Base-by-base conservation (phyloP, 1,284 basidiomycete species). In the Microbotryum silenes-acaulis region DNA sequence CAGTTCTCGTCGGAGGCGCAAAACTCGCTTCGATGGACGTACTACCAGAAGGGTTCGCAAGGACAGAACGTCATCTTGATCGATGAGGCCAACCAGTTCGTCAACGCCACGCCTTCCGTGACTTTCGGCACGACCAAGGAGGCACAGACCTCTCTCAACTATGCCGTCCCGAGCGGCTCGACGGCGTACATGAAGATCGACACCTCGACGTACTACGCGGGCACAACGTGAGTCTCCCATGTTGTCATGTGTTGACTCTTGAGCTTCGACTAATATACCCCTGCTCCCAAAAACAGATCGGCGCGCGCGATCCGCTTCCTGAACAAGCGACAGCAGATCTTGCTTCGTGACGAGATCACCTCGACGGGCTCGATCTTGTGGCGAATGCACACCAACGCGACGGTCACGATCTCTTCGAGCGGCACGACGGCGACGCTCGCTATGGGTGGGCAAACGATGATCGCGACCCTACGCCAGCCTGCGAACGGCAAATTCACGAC, bases 61-160 rank as follows among this genome's bases (percentile, higher is more conserved):
- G 94, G 94, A n/a, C 94, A 98, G 79, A 98, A 97, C 80, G 91
- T 90, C 3, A 81, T 98, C 63, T 72, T 93, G 57, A 81, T 97
- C 70, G 82, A 83, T 75, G 77, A 81, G 67, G 74, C 77, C 52
- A 98, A 97, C 78, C 93, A 97, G 78, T 80, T 85, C 62, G 85
- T 94, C 55, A 74, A 74, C 46, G 87, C 86, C 64, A 61, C 64
- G 16, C 69, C 69, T 4, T 90, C 92, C 0, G 80, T 78, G 27
- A 77, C 75, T 54, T 82, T 82, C 71, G 84, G 78, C 42, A 74
- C 79, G 21, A 77, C 87, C 2, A 82, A 81, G 51, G 86, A 85
- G 1, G 73, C 74, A 0, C 94, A 97, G 75, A 87, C 86, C 29
- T 86, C 86, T 37, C 87, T 72, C 33, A 76, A 73, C 51, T 77